phyloP scores from a whole-genome alignment of 75 land plant genomes.

The Selaginella tamariscina region DNA sequence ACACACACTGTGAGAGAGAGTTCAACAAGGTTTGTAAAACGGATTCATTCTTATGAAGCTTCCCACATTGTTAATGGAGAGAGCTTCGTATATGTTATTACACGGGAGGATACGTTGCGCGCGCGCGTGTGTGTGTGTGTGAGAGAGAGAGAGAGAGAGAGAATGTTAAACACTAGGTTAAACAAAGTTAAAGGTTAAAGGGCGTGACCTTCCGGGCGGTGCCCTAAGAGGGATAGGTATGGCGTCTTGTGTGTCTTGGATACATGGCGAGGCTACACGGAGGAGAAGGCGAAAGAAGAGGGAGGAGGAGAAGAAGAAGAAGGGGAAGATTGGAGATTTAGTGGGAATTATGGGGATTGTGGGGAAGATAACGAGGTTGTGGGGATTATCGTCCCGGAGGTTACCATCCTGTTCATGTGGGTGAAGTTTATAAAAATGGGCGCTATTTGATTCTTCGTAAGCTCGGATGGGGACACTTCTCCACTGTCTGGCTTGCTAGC shows the following conservation, averaged over 20 bases:
- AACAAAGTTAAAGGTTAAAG: too few species aligned
- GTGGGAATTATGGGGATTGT: background rate
- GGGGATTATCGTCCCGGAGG: conserved; percentile 67
- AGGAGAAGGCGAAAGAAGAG: background rate
- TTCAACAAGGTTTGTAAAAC: too few species aligned
- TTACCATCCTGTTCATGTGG: conserved; percentile 59
- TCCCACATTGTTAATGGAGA: too few species aligned
- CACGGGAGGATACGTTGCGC: too few species aligned
- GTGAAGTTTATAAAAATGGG: conserved; percentile 50
- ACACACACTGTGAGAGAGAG: too few species aligned
- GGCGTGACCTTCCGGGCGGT: background rate
- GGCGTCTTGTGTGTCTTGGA: background rate
- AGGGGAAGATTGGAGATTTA: background rate
- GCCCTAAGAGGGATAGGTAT: too few species aligned
- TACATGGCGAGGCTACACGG: background rate
- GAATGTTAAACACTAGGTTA: too few species aligned
- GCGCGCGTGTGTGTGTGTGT: too few species aligned
- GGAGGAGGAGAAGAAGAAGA: background rate
- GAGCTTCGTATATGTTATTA: too few species aligned
- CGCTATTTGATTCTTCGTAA: conserved; percentile 56
- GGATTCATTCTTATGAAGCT: too few species aligned
- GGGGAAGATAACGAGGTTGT: conserved; percentile 38
- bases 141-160: too few species aligned
- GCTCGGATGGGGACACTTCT: conserved; percentile 89
- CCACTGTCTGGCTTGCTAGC: conserved; percentile 90